Base-by-base conservation (phyloP, 116 monocot species). In the Phalaenopsis hybrid region DNA sequence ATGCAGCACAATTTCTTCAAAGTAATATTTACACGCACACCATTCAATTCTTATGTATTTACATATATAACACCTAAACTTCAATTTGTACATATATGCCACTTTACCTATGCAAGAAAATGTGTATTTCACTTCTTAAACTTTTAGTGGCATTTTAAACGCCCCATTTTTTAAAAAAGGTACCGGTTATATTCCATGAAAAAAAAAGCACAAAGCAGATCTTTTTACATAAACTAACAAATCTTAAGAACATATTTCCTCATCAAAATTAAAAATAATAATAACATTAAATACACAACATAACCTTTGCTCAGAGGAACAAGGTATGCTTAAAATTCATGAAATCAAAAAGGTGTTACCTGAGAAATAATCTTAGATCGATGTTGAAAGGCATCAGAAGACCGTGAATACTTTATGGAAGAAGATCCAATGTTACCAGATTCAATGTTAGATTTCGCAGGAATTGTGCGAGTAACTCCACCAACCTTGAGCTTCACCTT, bases 401-500 rank as follows among this genome's bases (percentile, higher is more conserved):
- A 75, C 5, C 84, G 78, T 10, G 89, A 77, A 74, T 75, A 55
- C 72, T 88, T 90, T 33, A 65, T 21, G 18, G 46, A 51, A 6
- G 78, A 79, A 23, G 77, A 81, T 78, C 86, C 82, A 68, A 59
- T 80, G 80, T 44, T 82, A 25, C 37, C 61, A 11, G 20, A 74
- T 34, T 86, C 93, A 44, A 61, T 34, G 83, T 75, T 89, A 4
- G 95, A 85, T 79, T 98, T 98, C 43, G 94, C 79, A 84, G 87
- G 91, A 49, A 96, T 85, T 0, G 88, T 94, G 23, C 88, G 87
- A 16, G 91, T 92, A 41, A 97, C 90, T 20, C 96, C 96, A 44
- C 92, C 92, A 49, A 98, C 83, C 82, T 93, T 98, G 28, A 98
- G 84, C 82, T 93, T 98, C 81, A 98, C 86, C 83, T 95, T 98